phyloP scores from a whole-genome alignment of 1,284 basidiomycete genomes.

The Takashimella tepidaria region DNA sequence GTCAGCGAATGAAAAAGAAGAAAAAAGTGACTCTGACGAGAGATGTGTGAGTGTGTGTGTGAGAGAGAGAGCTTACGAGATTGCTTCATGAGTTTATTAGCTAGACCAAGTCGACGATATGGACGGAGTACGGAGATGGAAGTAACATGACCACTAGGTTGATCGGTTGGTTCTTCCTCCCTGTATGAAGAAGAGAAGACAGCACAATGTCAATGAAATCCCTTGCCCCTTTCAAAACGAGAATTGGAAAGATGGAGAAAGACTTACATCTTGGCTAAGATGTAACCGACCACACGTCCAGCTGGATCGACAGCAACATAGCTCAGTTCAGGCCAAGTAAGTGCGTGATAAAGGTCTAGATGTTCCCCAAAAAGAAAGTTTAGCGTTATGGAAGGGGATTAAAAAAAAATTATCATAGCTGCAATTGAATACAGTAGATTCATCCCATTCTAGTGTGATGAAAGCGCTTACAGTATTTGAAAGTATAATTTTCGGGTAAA shows the following conservation, averaged over 20 bases:
- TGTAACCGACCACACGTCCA: conserved; percentile 88
- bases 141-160: conserved; percentile 77
- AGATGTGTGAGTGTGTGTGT: too few species aligned
- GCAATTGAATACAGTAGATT: too few species aligned
- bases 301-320: conserved; percentile 88
- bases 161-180: conserved; percentile 64
- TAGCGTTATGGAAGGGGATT: too few species aligned
- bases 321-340: conserved; percentile 90
- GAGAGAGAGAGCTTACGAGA: conserved; percentile 60
- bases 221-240: too few species aligned
- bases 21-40: not conserved
- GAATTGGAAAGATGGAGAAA: not conserved
- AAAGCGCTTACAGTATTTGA: conserved; percentile 80
- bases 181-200: conserved; percentile 37
- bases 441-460: too few species aligned
- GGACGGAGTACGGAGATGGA: conserved; percentile 83
- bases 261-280: conserved; percentile 82
- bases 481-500: conserved; percentile 77
- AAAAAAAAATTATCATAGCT: too few species aligned
- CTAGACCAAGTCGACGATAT: conserved; percentile 77
- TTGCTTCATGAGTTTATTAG: conserved; percentile 80
- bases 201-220: too few species aligned
- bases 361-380: too few species aligned
- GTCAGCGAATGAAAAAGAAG: not conserved
- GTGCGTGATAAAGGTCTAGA: conserved; percentile 76